Evolutionary conservation across 2,329 filamentous ascomycete genomes (phyloP).

Genomic region (Periconia sp.): DNA sequence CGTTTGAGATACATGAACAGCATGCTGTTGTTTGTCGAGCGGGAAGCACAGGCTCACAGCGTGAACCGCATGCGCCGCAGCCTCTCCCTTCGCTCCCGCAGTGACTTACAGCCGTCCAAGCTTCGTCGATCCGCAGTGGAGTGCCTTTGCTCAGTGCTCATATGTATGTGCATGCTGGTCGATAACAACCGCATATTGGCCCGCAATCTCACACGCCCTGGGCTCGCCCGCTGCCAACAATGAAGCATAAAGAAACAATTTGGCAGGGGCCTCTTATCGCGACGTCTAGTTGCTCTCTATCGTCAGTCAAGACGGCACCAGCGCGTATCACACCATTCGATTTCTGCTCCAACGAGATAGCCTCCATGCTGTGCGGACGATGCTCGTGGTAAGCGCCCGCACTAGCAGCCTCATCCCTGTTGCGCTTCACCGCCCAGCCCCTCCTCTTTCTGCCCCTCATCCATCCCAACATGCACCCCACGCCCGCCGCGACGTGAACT

Average conservation of each 20-base stretch:
- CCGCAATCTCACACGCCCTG: constrained; percentile 14
- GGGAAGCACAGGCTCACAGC: constrained; percentile 11
- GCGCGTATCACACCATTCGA: constrained; percentile 19
- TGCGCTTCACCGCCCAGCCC: constrained; percentile 34
- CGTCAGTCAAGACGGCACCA: constrained; percentile 4
- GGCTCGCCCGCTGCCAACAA: constrained; percentile 5
- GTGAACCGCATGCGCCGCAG: constrained; percentile 32
- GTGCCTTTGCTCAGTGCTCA: constrained; percentile 21
- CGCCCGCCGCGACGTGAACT: constrained; percentile 2
- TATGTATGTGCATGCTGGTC: constrained; percentile 24
- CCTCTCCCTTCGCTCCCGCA: constrained; percentile 21
- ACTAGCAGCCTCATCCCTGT: constrained; percentile 33
- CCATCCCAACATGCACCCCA: constrained; percentile 15
- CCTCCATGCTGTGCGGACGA: constrained; percentile 16
- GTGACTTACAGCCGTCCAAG: constrained; percentile 33
- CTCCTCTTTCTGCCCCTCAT: constrained; percentile 17
- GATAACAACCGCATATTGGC: constrained; percentile 26
- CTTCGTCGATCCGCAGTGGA: constrained; percentile 34
- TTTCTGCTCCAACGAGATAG: constrained; percentile 14
- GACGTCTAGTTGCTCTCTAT: not conserved
- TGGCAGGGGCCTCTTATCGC: constrained; percentile 13
- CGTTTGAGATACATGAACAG: constrained; percentile 21
- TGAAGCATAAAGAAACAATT: constrained; percentile 22
- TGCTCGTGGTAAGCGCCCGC: constrained; percentile 37
- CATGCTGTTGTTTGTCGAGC: constrained; percentile 7